Percentiles rank a stretch among this genome's conserved stretches.
phyloP scores from a whole-genome alignment of 495 filamentous ascomycete species.

The Parmelia sp. region DNA sequence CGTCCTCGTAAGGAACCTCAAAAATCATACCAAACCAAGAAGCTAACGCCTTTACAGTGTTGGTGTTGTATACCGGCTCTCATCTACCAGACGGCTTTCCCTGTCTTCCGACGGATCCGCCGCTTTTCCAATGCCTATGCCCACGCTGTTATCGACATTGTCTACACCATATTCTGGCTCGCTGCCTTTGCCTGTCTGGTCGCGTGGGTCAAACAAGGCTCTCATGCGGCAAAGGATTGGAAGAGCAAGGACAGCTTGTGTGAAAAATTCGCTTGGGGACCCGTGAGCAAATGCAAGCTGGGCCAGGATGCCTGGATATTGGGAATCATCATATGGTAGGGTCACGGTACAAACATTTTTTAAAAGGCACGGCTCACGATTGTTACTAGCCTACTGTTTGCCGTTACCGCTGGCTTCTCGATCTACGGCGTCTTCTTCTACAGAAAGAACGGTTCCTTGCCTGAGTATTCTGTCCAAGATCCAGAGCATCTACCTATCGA shows the following conservation, averaged over 20 bases:
- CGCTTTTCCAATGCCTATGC: constrained; percentile 77
- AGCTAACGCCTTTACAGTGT: constrained; percentile 49
- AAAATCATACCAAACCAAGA: not conserved
- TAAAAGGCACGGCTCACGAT: not conserved
- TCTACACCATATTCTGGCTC: constrained; percentile 78
- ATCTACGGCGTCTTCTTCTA: constrained; percentile 74
- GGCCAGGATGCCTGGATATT: constrained; percentile 75
- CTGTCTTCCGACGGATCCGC: constrained; percentile 73
- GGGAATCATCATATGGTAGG: constrained; percentile 75
- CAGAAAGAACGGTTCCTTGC: constrained; percentile 66
- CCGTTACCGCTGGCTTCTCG: constrained; percentile 64
- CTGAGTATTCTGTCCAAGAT: constrained; percentile 55
- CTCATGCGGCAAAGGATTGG: constrained; percentile 27
- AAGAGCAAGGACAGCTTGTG: constrained; percentile 33
- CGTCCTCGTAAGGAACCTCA: constrained; percentile 54
- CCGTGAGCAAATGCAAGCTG: constrained; percentile 54
- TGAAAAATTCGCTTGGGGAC: constrained; percentile 50
- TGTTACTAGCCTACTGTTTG: constrained; percentile 61
- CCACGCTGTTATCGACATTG: constrained; percentile 64
- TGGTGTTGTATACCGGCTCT: constrained; percentile 77
- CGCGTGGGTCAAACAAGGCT: constrained; percentile 54
- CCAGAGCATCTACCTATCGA: constrained; percentile 43
- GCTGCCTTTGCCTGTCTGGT: constrained; percentile 73
- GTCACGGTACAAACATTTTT: constrained; percentile 20
- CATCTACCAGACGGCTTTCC: constrained; percentile 76